These are phyloP conservation scores for Choanephora cucurbitarum DNA, from an alignment of 371 early-diverging fungal species.

Conservation along the genomic window DNA sequence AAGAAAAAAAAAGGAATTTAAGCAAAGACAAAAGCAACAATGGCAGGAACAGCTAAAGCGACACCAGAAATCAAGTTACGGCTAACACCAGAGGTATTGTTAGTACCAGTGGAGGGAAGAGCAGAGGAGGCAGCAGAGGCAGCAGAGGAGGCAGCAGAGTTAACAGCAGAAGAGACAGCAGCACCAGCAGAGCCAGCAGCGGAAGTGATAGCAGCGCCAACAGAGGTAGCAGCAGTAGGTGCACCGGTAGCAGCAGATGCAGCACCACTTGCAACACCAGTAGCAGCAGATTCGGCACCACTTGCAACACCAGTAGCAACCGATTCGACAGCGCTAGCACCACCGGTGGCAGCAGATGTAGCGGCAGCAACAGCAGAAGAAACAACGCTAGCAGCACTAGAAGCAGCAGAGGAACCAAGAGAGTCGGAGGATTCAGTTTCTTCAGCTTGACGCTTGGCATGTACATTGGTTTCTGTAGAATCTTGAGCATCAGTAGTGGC, in stretches of 20 bases:
- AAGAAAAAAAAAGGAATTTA: no score
- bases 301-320: slow-evolving; percentile 28
- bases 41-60: not conserved
- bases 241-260: slow-evolving; percentile 14
- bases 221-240: not conserved
- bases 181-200: slow-evolving; percentile 9
- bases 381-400: not conserved
- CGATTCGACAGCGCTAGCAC: slow-evolving; percentile 32
- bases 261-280: slow-evolving; percentile 13
- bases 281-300: slow-evolving; percentile 28
- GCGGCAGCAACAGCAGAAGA: slow-evolving; percentile 30
- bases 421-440: no score
- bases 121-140: not conserved
- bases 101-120: not conserved
- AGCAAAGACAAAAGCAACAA: no score
- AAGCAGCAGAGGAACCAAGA: not conserved
- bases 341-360: slow-evolving; percentile 31
- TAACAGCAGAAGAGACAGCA: not conserved
- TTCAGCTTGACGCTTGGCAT: not conserved
- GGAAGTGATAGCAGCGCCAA: slow-evolving; percentile 1
- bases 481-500: not conserved
- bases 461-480: not conserved
- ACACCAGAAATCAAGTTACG: not conserved
- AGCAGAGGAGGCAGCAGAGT: slow-evolving; percentile 5
- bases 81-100: not conserved